Evolutionary conservation across 2,329 filamentous ascomycete genomes (phyloP).

Genomic region (Neonectria ditissima): DNA sequence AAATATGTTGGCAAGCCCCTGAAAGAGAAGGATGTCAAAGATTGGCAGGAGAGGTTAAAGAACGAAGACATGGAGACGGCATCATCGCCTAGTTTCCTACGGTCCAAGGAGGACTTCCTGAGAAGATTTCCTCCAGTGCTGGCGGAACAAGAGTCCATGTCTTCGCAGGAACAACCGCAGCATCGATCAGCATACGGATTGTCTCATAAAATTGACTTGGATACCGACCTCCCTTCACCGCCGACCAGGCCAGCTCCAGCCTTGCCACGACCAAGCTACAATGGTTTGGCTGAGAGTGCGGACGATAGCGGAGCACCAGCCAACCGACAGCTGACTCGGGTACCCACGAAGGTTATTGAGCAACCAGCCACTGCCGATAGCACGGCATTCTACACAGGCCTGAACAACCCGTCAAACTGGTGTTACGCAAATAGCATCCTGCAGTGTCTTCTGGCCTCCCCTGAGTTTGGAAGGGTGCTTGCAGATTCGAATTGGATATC

Average conservation of each 20-base stretch:
- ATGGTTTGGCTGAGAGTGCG: slow-evolving; percentile 69
- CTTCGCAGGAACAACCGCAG: slow-evolving; percentile 50
- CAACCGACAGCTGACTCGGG: slow-evolving; percentile 52
- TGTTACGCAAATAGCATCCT: slow-evolving; percentile 95
- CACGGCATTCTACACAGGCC: slow-evolving; percentile 64
- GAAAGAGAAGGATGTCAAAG: slow-evolving; percentile 82
- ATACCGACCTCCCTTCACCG: slow-evolving; percentile 65
- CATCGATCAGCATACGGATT: slow-evolving; percentile 45
- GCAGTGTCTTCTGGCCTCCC: slow-evolving; percentile 83
- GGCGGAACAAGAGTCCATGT: slow-evolving; percentile 71
- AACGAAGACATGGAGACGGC: slow-evolving; percentile 68
- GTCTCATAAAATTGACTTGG: slow-evolving; percentile 53
- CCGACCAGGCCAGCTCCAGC: slow-evolving; percentile 77
- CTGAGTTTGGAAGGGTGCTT: slow-evolving; percentile 74
- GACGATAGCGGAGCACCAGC: slow-evolving; percentile 54
- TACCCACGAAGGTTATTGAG: slow-evolving; percentile 53
- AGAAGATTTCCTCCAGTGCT: slow-evolving; percentile 82
- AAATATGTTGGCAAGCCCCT: slow-evolving; percentile 73
- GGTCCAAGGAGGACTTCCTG: slow-evolving; percentile 85
- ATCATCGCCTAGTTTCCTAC: slow-evolving; percentile 67
- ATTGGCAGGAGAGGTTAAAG: slow-evolving; percentile 82
- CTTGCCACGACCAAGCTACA: slow-evolving; percentile 79
- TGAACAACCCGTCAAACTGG: slow-evolving; percentile 83
- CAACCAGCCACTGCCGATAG: slow-evolving; percentile 60
- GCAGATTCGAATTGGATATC: slow-evolving; percentile 69